Percentiles rank a stretch among this genome's conserved stretches.
Evolutionary conservation across 495 filamentous ascomycete genomes (phyloP).

Genomic region (Usnea hakonensis): DNA sequence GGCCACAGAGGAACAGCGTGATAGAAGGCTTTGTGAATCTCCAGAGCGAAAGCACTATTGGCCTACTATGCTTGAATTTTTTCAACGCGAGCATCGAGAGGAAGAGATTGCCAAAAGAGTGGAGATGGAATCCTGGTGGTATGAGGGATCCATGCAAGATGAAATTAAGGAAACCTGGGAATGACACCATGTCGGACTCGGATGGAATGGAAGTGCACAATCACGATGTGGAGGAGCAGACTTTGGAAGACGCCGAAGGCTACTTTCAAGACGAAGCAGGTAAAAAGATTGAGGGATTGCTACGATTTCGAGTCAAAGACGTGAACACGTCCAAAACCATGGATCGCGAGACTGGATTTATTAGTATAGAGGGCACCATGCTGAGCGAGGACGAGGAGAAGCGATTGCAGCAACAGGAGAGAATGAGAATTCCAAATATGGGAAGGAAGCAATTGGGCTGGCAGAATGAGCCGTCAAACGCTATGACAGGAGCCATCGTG

Average conservation of each 20-base stretch:
- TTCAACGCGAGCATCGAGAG: conserved; percentile 67
- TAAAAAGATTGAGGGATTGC: conserved; percentile 49
- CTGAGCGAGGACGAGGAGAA: conserved; percentile 42
- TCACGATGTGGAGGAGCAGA: conserved; percentile 29
- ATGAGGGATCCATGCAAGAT: conserved; percentile 31
- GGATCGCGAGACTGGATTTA: conserved; percentile 51
- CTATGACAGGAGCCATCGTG: conserved; percentile 15
- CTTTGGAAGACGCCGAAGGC: conserved; percentile 38
- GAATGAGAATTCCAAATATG: neutral
- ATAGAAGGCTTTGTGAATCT: conserved; percentile 64
- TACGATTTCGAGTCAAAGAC: conserved; percentile 56
- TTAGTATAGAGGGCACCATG: conserved; percentile 66
- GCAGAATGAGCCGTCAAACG: neutral
- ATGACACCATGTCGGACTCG: conserved; percentile 7
- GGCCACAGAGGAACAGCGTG: conserved; percentile 48
- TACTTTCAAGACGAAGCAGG: conserved; percentile 57
- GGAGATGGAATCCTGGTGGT: conserved; percentile 50
- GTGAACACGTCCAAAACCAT: conserved; percentile 52
- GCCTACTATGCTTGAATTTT: conserved; percentile 63
- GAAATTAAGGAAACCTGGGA: conserved; percentile 25
- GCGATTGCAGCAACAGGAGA: conserved; percentile 34
- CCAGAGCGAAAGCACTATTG: conserved; percentile 64
- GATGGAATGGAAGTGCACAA: conserved; percentile 18
- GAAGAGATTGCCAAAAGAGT: conserved; percentile 55
- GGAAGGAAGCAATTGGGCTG: conserved; percentile 5